These are phyloP conservation scores for Pelargonium nanum DNA, from an alignment of 345 rosid species.

Conservation along the genomic window DNA sequence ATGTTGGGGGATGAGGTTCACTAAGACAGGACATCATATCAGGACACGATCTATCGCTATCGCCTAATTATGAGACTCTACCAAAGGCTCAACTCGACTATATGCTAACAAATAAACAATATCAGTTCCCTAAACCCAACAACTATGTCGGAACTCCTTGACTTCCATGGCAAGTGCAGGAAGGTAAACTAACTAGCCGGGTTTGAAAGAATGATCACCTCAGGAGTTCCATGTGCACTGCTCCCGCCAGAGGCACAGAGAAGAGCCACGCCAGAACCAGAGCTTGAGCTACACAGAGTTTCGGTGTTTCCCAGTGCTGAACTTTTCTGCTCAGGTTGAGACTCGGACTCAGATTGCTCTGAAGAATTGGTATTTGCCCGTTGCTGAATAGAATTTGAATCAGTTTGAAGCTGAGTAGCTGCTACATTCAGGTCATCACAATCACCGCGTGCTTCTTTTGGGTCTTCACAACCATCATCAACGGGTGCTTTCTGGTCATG, in stretches of 20 bases:
- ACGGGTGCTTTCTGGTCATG: not conserved
- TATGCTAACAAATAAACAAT: slow-evolving; percentile 5
- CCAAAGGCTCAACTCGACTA: not conserved
- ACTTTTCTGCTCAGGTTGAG: slow-evolving; percentile 1
- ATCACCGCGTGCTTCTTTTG: not conserved
- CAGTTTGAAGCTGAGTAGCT: not conserved
- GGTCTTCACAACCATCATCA: no score
- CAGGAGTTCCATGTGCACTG: slow-evolving; percentile 12
- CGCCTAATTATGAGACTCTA: not conserved
- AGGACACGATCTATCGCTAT: no score
- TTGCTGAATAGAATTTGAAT: slow-evolving; percentile 1
- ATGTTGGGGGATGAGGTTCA: not conserved
- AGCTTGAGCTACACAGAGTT: slow-evolving; percentile 7
- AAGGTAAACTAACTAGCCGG: slow-evolving; percentile 16
- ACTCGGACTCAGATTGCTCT: slow-evolving; percentile 2
- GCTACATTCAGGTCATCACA: slow-evolving; percentile 2
- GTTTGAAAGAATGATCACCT: slow-evolving; percentile 21
- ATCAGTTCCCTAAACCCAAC: not conserved
- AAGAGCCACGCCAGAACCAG: slow-evolving; percentile 13
- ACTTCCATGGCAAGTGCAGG: not conserved
- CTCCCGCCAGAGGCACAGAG: no score
- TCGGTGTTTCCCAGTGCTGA: slow-evolving; percentile 4
- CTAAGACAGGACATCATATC: no score
- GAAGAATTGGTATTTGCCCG: slow-evolving; percentile 5
- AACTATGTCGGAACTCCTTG: slow-evolving; percentile 2